Base-by-base conservation (phyloP, 148 eudicot species). In the Fallopia convolvulus region DNA sequence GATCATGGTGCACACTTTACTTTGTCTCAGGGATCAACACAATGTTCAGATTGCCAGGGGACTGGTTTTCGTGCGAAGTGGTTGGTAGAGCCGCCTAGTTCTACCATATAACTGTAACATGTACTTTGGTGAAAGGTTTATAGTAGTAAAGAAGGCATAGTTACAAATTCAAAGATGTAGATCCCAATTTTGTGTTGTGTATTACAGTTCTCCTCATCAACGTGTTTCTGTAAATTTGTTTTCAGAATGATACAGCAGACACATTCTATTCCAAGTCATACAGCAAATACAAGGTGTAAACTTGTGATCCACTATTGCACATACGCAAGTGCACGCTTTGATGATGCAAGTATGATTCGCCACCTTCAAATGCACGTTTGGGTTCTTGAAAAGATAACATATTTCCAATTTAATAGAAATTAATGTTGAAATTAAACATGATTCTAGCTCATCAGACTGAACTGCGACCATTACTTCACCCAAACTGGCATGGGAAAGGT, bases 1-100 rank as follows among this genome's bases (percentile, higher is more conserved):
- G 44, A 20, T 70, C 32, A 46, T 17, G 15, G 13, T 32, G 63
- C 53, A 23, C 36, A 3, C 63, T 13, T 36, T 77, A 32, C 41
- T 68, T 75, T 40, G 79, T 50, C 61, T 41, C 76, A 94, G 97
- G 98, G 97, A 32, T 89, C 92, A 26, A 82, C 76, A 0, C 77
- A 85, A 46, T 94, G 98, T 71, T 44, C 82, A 0, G 88, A 92
- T 80, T 94, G 98, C 75, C 90, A 88, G 83, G 97, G 98, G 55
- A 92, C 98, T 56, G 98, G 98, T 39, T 89, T 77, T 85, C 97
- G 97, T 65, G 98, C 98, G 40, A 92, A 88, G 83, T 94, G 98
- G 98, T 76, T 94, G 79, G 91, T 78, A 20, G 83, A 88, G 65
- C 96, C 97, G 60, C 89, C 85, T 10, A 79, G 83, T 48, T 80